Base-by-base conservation (phyloP, 2,329 filamentous ascomycete genomes). In the Biscogniauxia sp. region DNA sequence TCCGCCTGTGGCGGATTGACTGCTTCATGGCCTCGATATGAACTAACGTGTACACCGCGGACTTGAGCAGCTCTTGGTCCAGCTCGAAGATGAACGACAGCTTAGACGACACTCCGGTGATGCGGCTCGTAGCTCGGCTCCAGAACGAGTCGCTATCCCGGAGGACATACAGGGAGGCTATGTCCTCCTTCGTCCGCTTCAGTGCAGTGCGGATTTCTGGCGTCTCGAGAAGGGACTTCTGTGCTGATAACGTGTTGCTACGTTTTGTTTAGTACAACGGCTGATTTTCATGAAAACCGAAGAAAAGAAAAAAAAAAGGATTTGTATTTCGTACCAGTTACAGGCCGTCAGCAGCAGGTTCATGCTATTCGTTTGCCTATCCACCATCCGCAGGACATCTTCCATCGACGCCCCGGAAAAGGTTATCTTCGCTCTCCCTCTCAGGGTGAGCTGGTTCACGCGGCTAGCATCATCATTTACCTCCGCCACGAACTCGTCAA, bases 351-450 rank as follows among this genome's bases (percentile, higher is more conserved):
- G 50, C 2, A 58, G 37, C 25, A 61, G 17, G 20, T 51, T 56
- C 53, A 61, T 56, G n/a, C 56, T 58, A 26, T 37, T 32, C 51
- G 50, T 61, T 32, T 58, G 56, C 8, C 37, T 9, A 51, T 61
- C 56, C 5, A 61, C 32, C 37, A 54, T 58, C 25, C 50, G 13
- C 19, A 51, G 32, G 15, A 58, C 50, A 41, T 57, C 25, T 45
- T 59, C 54, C 19, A 54, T 51, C 41, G 45, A 59, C 20, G 56
- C 26, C 9, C 26, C 37, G 7, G 28, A 51, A 15, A 55, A 37
- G 1, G 59, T 25, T 9, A 57, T 25, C 32, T 59, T 59, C 17
- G 45, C 51, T 50, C 45, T 60, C 3, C 55, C 23, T 26, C 28
- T 51, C 17, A 60, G 23, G 25, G 20, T 20, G 3, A 57, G 41